A percentile compares a stretch with the other conserved stretches of the same genome.
Evolutionary conservation across 2,329 filamentous ascomycete species (phyloP).

Genomic region (Colletotrichum caudatum): DNA sequence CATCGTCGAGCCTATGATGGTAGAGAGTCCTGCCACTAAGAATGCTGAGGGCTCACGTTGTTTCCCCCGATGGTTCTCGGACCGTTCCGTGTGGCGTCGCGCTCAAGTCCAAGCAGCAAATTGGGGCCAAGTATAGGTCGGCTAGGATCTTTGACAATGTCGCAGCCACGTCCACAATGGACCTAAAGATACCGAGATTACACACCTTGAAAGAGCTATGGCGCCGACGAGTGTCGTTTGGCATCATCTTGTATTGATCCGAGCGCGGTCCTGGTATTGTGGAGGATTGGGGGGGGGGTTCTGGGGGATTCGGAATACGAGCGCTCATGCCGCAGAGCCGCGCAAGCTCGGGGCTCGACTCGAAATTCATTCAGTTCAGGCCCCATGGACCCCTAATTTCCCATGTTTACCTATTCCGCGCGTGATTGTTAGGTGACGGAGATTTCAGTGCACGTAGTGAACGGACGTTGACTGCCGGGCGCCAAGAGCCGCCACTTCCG

Average conservation of each 20-base stretch:
- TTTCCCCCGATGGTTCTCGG: slow-evolving; percentile 18
- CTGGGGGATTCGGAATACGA: background rate
- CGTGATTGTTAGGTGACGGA: slow-evolving; percentile 13
- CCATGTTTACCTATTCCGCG: slow-evolving; percentile 1
- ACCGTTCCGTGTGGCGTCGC: slow-evolving; percentile 12
- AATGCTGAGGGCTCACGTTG: slow-evolving; percentile 14
- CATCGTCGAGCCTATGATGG: slow-evolving; percentile 19
- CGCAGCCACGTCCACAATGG: background rate
- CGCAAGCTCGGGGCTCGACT: background rate
- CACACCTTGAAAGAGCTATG: background rate
- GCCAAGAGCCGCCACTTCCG: slow-evolving; percentile 18
- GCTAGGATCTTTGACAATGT: background rate
- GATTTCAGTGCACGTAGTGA: slow-evolving; percentile 13
- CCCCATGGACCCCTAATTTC: slow-evolving; percentile 24
- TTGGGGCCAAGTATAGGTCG: background rate
- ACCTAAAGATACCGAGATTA: background rate
- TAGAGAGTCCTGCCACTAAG: slow-evolving; percentile 3
- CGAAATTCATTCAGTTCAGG: background rate
- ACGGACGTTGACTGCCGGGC: slow-evolving; percentile 4
- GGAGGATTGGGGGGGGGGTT: background rate
- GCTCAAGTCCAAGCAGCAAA: slow-evolving; percentile 2
- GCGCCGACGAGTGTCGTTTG: background rate
- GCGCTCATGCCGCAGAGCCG: background rate
- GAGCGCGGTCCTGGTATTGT: background rate
- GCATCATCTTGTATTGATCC: background rate